Conservation (phyloP, 2,329 filamentous ascomycete genomes). For the Alternaria gaisen region DNA sequence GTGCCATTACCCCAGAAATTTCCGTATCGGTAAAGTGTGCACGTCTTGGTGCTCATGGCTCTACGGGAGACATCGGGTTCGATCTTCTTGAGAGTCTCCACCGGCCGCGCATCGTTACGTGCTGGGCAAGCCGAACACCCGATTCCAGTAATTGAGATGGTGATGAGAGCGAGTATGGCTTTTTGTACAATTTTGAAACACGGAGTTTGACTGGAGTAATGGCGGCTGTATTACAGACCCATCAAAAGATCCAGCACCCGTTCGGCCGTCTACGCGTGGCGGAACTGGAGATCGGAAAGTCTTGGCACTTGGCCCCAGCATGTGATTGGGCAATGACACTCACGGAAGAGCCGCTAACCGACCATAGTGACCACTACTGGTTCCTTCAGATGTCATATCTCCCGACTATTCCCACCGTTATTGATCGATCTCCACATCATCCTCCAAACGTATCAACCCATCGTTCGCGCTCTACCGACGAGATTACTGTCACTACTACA, state of each 20-base stretch:
- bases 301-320: conserved; percentile 28
- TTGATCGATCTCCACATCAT: conserved; percentile 28
- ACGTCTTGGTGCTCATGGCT: conserved; percentile 1
- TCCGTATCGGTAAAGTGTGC: background rate
- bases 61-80: conserved; percentile 18
- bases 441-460: conserved; percentile 12
- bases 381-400: conserved; percentile 26
- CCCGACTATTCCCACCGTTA: conserved; percentile 19
- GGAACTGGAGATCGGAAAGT: conserved; percentile 10
- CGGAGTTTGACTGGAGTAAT: background rate
- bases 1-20: conserved; percentile 3
- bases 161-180: background rate
- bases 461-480: background rate
- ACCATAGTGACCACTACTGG: conserved; percentile 16
- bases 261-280: conserved; percentile 22
- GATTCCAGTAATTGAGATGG: background rate
- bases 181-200: background rate
- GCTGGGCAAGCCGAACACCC: conserved; percentile 2
- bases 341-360: conserved; percentile 32
- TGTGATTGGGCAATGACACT: conserved; percentile 25
- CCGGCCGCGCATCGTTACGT: conserved; percentile 10
- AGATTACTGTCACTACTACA: background rate
- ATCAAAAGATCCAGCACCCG: conserved; percentile 2
- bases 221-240: background rate
- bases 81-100: conserved; percentile 1